These are phyloP conservation scores for Aphanomyces cochlioides DNA, from an alignment of 352 stramenopile genomes.

Conservation along the genomic window DNA sequence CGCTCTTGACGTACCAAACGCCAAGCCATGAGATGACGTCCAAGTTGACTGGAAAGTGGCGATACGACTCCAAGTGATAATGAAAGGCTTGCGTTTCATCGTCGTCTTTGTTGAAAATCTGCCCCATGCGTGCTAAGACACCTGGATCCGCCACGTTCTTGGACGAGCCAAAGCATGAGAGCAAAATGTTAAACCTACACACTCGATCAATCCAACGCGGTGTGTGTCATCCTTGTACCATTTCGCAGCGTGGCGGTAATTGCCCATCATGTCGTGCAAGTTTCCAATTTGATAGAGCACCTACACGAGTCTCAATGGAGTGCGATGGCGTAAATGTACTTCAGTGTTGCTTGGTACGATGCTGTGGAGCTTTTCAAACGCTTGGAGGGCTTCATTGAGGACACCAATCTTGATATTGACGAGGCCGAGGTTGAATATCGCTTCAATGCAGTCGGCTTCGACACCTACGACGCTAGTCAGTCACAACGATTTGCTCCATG, in stretches of 20 bases:
- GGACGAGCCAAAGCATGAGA: constrained; percentile 82
- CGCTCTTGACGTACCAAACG: constrained; percentile 95
- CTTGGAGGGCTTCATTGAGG: constrained; percentile 88
- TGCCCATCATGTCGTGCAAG: constrained; percentile 90
- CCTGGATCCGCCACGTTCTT: constrained; percentile 72
- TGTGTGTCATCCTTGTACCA: constrained; percentile 42
- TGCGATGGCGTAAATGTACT: background rate
- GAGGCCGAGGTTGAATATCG: constrained; percentile 95
- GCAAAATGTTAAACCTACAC: constrained; percentile 84
- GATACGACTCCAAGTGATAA: constrained; percentile 94
- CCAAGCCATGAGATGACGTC: constrained; percentile 96
- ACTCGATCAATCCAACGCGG: background rate
- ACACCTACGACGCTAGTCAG: constrained; percentile 58
- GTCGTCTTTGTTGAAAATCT: constrained; percentile 93
- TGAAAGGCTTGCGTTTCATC: constrained; percentile 94
- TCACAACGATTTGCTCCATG: background rate
- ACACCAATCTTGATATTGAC: constrained; percentile 87
- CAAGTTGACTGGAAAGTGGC: constrained; percentile 93
- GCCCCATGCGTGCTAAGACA: constrained; percentile 85
- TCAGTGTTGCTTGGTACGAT: constrained; percentile 90
- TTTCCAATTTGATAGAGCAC: constrained; percentile 96
- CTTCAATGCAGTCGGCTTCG: constrained; percentile 92
- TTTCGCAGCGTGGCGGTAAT: constrained; percentile 86
- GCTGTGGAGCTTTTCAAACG: constrained; percentile 96
- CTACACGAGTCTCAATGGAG: background rate